Conservation (phyloP, 2,329 filamentous ascomycete species). For the Penicillium brasilianum region DNA sequence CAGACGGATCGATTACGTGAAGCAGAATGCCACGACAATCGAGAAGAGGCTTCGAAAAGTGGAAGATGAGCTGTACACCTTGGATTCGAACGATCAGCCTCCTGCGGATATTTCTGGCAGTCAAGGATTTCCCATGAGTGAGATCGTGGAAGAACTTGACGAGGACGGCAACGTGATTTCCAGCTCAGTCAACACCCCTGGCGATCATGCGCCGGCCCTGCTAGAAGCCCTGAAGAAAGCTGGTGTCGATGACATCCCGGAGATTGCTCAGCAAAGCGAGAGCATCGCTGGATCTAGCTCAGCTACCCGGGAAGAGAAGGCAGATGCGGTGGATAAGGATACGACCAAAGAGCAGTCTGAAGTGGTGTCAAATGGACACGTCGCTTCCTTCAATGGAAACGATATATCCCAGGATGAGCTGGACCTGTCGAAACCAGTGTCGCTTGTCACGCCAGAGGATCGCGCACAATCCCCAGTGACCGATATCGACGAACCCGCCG, state of each 20-base stretch:
- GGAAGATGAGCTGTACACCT: conserved; percentile 69
- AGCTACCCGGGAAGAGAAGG: conserved; percentile 5
- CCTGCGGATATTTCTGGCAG: conserved; percentile 63
- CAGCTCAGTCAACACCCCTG: conserved; percentile 68
- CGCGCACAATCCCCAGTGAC: conserved; percentile 57
- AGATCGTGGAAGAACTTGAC: conserved; percentile 91
- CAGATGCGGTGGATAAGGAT: neutral
- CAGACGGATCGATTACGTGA: conserved; percentile 86
- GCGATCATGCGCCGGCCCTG: conserved; percentile 69
- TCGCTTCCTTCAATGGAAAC: conserved; percentile 17
- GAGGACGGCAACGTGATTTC: conserved; percentile 85
- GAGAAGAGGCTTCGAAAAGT: conserved; percentile 72
- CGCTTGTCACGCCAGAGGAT: conserved; percentile 28
- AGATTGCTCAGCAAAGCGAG: conserved; percentile 23
- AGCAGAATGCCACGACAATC: conserved; percentile 75
- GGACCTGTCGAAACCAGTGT: conserved; percentile 26
- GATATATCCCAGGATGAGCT: conserved; percentile 12
- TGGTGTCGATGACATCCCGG: conserved; percentile 63
- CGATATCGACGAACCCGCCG: conserved; percentile 74
- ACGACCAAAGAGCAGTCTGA: neutral
- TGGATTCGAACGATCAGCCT: conserved; percentile 64
- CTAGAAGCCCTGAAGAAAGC: conserved; percentile 76
- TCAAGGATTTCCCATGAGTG: conserved; percentile 74
- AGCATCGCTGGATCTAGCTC: conserved; percentile 19
- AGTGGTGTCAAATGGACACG: neutral